phyloP scores from a whole-genome alignment of 2,329 filamentous ascomycete genomes.

The Botrytis medusae region DNA sequence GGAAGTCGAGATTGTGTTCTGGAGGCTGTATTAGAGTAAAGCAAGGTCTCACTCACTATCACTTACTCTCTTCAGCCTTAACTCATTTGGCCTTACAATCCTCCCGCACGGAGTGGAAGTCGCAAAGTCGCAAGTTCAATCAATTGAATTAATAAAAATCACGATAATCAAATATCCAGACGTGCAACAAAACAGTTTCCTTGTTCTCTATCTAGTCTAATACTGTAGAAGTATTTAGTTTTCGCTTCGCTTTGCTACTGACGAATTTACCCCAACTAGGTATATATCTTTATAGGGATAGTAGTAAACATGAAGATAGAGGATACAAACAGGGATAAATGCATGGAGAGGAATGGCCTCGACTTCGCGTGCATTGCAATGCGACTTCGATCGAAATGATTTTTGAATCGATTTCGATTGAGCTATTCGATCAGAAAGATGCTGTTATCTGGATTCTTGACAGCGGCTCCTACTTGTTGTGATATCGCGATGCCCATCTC shows the following conservation, averaged over 20 bases:
- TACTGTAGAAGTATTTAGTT: neutral
- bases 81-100: too few species aligned
- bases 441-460: too few species aligned
- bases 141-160: neutral
- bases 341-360: too few species aligned
- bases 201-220: neutral
- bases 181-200: neutral
- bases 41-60: neutral
- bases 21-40: conserved; percentile 8
- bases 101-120: neutral
- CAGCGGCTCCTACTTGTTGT: too few species aligned
- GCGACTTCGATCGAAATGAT: too few species aligned
- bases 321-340: neutral
- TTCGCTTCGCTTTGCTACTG: neutral
- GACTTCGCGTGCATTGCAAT: too few species aligned
- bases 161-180: neutral
- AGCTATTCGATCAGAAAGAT: too few species aligned
- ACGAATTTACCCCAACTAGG: neutral
- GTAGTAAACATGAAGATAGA: neutral
- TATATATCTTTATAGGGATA: neutral
- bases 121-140: neutral
- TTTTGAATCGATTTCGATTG: too few species aligned
- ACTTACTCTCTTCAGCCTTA: neutral
- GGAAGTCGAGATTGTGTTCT: conserved; percentile 13
- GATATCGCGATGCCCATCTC: too few species aligned